Base-by-base conservation (phyloP, 805 yeast species). In the Metschnikowia lochheadii region DNA sequence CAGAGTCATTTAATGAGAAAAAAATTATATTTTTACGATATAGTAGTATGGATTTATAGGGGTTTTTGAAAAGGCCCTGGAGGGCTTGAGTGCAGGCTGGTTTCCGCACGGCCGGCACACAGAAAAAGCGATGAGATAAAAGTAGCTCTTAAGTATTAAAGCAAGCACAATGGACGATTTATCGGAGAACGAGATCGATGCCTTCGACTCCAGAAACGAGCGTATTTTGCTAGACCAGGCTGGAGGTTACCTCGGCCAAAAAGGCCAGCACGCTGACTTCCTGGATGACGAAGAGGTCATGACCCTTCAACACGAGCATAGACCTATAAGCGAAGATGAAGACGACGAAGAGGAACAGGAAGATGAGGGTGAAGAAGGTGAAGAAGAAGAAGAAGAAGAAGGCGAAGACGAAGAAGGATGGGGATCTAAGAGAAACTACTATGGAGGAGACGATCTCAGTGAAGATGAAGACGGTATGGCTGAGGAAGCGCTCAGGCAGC, bases 391-490 rank as follows among this genome's bases (percentile, higher is more conserved):
- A 6, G 79, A 71, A 6, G 80, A 71, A 14, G 80, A 72, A 10
- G 70, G 61, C 13, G 73, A 68, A 11, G 75, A 65, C 1, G 76
- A 69, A 6, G 72, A 72, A 26, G 69, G 70, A 18, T 67, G 78
- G 75, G 79, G 82, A 50, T 73, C 77, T n/a, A 64, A 64, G 54
- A 63, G 64, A 52, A 63, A 73, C 56, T 80, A 80, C 57, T 82
- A 82, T 60, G 85, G 85, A 40, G 68, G 68, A 7, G 84, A 81
- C n/a, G 86, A 81, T 53, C 80, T 77, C 15, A 77, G 70, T 57
- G 88, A 77, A 66, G 95, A 87, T 56, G 92, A 85, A 32, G 95
- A 83, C 48, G 87, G 89, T 5, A 84, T 90, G 69, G 94, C 92
- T 51, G 83, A 82, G 59, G 97, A 94, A 68, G 98, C 98, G 0